These are phyloP conservation scores for Rhynchospora pubera DNA, from an alignment of 176 grass and related monocot genomes.

Conservation along the genomic window DNA sequence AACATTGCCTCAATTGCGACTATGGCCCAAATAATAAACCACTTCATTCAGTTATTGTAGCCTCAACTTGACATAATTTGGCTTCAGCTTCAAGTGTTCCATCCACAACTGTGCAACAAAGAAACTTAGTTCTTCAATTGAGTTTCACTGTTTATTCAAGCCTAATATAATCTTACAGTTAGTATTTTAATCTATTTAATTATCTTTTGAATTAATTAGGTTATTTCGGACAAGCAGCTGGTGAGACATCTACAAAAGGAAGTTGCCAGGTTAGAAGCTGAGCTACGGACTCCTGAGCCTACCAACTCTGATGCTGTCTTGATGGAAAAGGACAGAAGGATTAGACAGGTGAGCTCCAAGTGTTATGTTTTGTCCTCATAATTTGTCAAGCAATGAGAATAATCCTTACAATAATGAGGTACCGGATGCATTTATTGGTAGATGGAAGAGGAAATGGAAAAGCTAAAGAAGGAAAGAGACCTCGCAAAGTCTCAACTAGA, in stretches of 20 bases:
- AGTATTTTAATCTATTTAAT: neutral
- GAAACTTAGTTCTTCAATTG: slow-evolving; percentile 1
- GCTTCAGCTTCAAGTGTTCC: neutral
- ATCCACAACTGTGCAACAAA: too few species aligned
- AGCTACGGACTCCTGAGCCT: slow-evolving; percentile 55
- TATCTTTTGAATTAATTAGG: slow-evolving; percentile 35
- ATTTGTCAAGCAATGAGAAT: slow-evolving; percentile 5
- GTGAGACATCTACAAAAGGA: slow-evolving; percentile 84
- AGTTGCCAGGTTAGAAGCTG: slow-evolving; percentile 88
- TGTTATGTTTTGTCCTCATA: slow-evolving; percentile 7
- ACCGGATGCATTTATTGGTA: slow-evolving; percentile 24
- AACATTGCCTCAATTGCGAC: neutral
- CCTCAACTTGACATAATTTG: neutral
- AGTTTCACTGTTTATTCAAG: slow-evolving; percentile 13
- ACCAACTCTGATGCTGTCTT: slow-evolving; percentile 51
- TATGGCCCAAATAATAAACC: neutral
- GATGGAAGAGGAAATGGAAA: slow-evolving; percentile 88
- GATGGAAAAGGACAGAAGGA: slow-evolving; percentile 70
- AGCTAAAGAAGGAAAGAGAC: slow-evolving; percentile 78
- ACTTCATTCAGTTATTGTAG: neutral
- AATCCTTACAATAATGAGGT: slow-evolving; percentile 8
- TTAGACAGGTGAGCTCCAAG: slow-evolving; percentile 53
- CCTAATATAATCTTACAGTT: neutral
- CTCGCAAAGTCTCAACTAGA: slow-evolving; percentile 45
- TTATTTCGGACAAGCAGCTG: slow-evolving; percentile 86